Base-by-base conservation (phyloP, 1,284 basidiomycete genomes). In the Pyrrhoderma noxium region DNA sequence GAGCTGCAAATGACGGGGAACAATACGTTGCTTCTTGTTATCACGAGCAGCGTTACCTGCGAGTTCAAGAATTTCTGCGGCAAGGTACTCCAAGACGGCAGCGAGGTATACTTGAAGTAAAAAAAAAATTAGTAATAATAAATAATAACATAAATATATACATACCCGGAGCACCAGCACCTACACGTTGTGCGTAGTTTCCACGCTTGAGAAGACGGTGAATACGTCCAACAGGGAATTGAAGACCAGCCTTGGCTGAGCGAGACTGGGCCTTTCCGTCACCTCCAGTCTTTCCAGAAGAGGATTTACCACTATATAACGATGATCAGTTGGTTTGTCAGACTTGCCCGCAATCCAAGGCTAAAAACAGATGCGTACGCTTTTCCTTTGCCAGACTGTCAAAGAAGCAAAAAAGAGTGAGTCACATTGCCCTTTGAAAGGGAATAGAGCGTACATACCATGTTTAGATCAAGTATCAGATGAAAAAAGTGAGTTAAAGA, bases 161-260 rank as follows among this genome's bases (percentile, higher is more conserved):
- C 79, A 58, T 67, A 87, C 83, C 87, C 62, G 82, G 84, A 56
- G 88, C 80, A 64, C 76, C 77, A 52, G 77, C 74, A 68, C 81
- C 82, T 53, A 89, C 72, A 67, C 83, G 79, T 66, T 82, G 77
- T 19, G 80, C 82, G 62, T 88, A 85, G 74, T 88, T 86, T 56
- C 85, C 84, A 67, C 80, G 80, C 75, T 87, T 90, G 62, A 92
- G 67, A 51, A 86, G 73, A 72, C 89, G 81, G 69, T 91, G 88
- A 63, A 93, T 86, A 79, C 90, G 87, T 68, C 85, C 85, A 59
- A 93, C 89, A 55, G 90, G 88, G 73, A 93, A 88, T 67, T 85
- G 85, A 59, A 92, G 74, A 56, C 88, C 88, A 36, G 80, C 80
- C 71, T 87, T 89, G 56, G 79, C 73, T 36, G 88, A 91, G 58